Conservation (phyloP, 306 rosid species). For the Rubus parviflorus region DNA sequence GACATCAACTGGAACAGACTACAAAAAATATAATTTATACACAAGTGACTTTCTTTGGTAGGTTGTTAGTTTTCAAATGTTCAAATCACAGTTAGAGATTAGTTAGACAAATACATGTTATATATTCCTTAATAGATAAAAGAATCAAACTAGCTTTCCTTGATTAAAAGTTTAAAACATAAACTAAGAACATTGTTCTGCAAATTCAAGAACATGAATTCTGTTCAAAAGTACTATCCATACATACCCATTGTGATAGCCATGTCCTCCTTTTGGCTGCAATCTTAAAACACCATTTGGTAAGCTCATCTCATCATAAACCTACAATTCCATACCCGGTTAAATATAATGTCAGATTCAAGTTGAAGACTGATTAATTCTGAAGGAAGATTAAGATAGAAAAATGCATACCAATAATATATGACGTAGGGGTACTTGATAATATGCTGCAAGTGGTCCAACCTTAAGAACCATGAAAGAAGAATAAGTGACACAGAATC, state of each 20-base stretch:
- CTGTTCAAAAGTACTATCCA: constrained; percentile 21
- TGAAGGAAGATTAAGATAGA: constrained; percentile 3
- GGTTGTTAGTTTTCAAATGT: background rate
- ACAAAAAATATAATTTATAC: background rate
- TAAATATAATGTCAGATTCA: constrained; percentile 7
- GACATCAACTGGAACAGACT: background rate
- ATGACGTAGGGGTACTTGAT: constrained; percentile 89
- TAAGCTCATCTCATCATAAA: constrained; percentile 91
- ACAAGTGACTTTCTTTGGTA: background rate
- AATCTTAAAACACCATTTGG: constrained; percentile 90
- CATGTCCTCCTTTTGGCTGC: constrained; percentile 90
- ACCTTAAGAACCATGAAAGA: constrained; percentile 46
- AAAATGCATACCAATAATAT: constrained; percentile 60
- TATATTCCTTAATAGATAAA: background rate
- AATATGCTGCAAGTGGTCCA: constrained; percentile 93
- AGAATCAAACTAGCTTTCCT: background rate
- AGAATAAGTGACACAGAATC: constrained; percentile 19
- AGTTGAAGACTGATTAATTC: background rate
- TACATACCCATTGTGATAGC: constrained; percentile 92
- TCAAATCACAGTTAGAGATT: background rate
- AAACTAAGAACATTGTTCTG: background rate
- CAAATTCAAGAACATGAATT: constrained; percentile 9
- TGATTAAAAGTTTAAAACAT: background rate
- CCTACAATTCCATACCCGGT: constrained; percentile 38
- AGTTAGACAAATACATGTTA: background rate